phyloP scores from a whole-genome alignment of 805 yeast genomes.

The Scheffersomyces spartinae region DNA sequence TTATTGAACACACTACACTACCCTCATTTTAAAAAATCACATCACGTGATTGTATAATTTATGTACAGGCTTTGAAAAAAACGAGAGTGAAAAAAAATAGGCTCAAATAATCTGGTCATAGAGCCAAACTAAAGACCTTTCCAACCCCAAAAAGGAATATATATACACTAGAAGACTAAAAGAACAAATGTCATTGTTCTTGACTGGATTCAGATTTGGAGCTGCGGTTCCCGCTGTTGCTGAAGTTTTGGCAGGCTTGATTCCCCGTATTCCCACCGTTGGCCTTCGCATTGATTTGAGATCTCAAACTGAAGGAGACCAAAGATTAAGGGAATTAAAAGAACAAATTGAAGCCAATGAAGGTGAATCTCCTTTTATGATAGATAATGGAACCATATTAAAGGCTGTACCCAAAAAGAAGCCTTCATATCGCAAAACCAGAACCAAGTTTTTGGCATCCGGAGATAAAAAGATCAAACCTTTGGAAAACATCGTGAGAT shows the following conservation, averaged over 20 bases:
- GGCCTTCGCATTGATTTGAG: conserved; percentile 2
- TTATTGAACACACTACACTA: no score
- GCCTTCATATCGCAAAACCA: conserved; percentile 73
- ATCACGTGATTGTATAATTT: no score
- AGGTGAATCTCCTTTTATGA: conserved; percentile 28
- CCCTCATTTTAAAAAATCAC: no score
- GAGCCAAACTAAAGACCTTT: no score
- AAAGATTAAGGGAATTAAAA: conserved; percentile 23
- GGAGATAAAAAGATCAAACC: conserved; percentile 73
- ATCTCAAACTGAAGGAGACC: conserved; percentile 6
- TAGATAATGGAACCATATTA: conserved; percentile 57
- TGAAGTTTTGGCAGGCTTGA: conserved; percentile 4
- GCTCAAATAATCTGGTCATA: no score
- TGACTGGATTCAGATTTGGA: conserved; percentile 13
- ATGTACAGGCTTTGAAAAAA: no score
- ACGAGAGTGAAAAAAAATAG: no score
- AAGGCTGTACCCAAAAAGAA: conserved; percentile 93
- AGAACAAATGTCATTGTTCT: no score
- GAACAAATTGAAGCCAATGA: conserved; percentile 25
- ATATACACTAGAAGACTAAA: no score
- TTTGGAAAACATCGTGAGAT: conserved; percentile 67
- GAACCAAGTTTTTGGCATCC: conserved; percentile 74
- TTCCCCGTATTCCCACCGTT: conserved; percentile 9
- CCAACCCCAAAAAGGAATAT: no score
- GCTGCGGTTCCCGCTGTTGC: conserved; percentile 4